Evolutionary conservation across 352 stramenopile genomes (phyloP).

Genomic region (Blastocystis sp.): DNA sequence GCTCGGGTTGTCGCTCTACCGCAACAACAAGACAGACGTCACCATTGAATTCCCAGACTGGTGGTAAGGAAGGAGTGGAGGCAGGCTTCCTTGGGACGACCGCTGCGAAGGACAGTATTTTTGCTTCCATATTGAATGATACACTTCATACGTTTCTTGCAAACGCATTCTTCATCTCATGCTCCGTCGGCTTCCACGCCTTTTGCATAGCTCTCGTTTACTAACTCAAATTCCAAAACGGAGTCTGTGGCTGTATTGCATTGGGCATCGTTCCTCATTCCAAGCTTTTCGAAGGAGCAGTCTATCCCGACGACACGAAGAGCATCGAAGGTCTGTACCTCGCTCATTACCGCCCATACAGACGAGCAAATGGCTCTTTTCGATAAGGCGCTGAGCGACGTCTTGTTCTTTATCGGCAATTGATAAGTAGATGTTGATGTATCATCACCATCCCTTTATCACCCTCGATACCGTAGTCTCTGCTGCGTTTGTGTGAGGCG

Average conservation of each 20-base stretch:
- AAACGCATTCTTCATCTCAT: no score
- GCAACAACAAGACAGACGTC: neutral
- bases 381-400: slow-evolving; percentile 10
- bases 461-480: neutral
- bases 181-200: neutral
- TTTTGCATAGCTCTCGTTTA: neutral
- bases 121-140: no score
- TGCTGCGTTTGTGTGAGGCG: neutral
- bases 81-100: no score
- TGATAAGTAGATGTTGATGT: slow-evolving; percentile 1
- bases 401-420: neutral
- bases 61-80: neutral
- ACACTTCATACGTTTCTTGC: no score
- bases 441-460: slow-evolving; percentile 22
- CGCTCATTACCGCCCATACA: slow-evolving; percentile 41
- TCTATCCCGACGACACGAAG: slow-evolving; percentile 33
- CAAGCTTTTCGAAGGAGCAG: slow-evolving; percentile 20
- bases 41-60: neutral
- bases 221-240: neutral
- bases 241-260: neutral
- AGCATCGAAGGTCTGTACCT: slow-evolving; percentile 44
- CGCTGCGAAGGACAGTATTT: no score
- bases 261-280: neutral
- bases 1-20: neutral
- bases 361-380: slow-evolving; percentile 27